A percentile compares a stretch with the other conserved stretches of the same genome.
Evolutionary conservation across 176 grass and related monocot genomes (phyloP).

Genomic region (Oryza australiensis): DNA sequence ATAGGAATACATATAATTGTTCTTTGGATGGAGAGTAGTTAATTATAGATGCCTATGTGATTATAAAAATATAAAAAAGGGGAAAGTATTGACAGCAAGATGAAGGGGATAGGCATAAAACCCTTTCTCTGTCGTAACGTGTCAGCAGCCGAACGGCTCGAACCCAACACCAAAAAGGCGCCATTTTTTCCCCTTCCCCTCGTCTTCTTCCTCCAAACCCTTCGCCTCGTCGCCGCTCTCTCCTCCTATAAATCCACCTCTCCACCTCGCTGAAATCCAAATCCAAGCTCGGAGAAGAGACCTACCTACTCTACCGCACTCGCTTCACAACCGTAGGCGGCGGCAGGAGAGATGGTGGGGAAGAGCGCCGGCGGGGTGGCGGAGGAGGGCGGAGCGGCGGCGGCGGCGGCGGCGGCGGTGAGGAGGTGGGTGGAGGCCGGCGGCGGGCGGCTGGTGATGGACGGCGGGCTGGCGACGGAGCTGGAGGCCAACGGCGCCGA

Average conservation of each 20-base stretch:
- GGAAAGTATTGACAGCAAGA: not conserved
- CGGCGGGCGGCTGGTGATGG: slow-evolving; percentile 65
- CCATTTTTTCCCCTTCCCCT: not conserved
- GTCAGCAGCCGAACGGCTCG: not conserved
- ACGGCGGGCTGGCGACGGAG: slow-evolving; percentile 95
- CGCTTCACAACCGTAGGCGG: not conserved
- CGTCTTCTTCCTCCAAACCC: not conserved
- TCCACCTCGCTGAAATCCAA: not conserved
- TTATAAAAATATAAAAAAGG: not conserved
- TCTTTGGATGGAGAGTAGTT: too few relatives aligned
- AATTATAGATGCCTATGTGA: not conserved
- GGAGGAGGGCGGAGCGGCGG: not conserved
- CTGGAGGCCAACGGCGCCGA: slow-evolving; percentile 90
- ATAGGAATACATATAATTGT: too few relatives aligned
- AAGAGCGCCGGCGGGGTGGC: slow-evolving; percentile 18
- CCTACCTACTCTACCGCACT: not conserved
- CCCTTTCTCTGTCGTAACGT: not conserved
- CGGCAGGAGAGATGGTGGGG: slow-evolving; percentile 20
- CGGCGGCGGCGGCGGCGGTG: slow-evolving; percentile 42
- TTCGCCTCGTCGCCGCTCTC: not conserved
- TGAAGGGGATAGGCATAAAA: not conserved
- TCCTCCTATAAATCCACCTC: slow-evolving; percentile 14
- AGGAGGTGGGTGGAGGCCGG: slow-evolving; percentile 51
- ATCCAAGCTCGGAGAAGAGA: not conserved
- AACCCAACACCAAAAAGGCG: not conserved